Conservation (phyloP, 2,329 filamentous ascomycete species). For the Aschersonia sp. region DNA sequence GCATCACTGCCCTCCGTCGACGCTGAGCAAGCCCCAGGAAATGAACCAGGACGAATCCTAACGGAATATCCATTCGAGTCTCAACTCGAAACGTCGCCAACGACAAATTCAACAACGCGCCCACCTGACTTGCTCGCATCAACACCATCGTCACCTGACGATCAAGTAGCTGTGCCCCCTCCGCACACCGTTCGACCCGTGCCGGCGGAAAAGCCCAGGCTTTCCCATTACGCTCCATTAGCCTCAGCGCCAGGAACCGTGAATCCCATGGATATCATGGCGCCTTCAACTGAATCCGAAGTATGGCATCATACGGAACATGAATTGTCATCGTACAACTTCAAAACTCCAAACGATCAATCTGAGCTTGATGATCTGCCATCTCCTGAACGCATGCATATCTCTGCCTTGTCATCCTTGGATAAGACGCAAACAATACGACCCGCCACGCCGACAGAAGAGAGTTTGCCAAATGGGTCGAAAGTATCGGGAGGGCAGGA, state of each 20-base stretch:
- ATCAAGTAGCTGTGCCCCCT: background rate
- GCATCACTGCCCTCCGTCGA: conserved; percentile 7
- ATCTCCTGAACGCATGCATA: background rate
- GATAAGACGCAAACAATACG: conserved; percentile 13
- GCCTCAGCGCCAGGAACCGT: conserved; percentile 30
- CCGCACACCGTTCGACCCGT: conserved; percentile 1
- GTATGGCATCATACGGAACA: conserved; percentile 22
- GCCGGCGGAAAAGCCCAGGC: conserved; percentile 4
- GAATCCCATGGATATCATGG: conserved; percentile 40
- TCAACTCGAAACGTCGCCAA: conserved; percentile 13
- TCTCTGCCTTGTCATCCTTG: conserved; percentile 5
- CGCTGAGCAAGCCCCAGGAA: background rate
- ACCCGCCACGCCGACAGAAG: conserved; percentile 12
- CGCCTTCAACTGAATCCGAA: conserved; percentile 22
- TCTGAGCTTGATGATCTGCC: background rate
- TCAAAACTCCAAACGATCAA: conserved; percentile 8
- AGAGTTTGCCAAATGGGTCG: background rate
- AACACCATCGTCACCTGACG: conserved; percentile 5
- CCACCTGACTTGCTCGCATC: background rate
- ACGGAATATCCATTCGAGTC: conserved; percentile 12
- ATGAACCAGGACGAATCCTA: conserved; percentile 1
- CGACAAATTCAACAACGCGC: conserved; percentile 1
- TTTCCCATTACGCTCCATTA: conserved; percentile 14
- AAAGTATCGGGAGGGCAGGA: conserved; percentile 9
- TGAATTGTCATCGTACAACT: conserved; percentile 15